Evolutionary conservation across 2,329 filamentous ascomycete species (phyloP).

Genomic region (Cryphonectria parasitica): DNA sequence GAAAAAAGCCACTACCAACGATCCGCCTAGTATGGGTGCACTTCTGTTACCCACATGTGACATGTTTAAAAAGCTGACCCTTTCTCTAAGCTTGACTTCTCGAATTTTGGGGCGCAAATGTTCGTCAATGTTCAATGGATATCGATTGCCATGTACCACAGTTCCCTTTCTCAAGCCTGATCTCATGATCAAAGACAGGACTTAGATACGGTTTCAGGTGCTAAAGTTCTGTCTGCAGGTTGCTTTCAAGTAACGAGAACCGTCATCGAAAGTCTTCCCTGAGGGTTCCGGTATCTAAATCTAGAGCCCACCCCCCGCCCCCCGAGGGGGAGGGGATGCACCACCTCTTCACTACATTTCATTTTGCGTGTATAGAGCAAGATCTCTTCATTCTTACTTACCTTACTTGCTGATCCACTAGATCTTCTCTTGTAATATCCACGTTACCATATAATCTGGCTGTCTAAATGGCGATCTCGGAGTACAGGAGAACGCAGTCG

Average conservation of each 20-base stretch:
- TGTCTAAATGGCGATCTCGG: too few relatives aligned
- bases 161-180: background rate
- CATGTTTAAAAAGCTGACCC: background rate
- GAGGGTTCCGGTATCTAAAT: background rate
- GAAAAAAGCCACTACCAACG: background rate
- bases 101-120: background rate
- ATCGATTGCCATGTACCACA: background rate
- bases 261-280: background rate
- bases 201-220: background rate
- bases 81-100: background rate
- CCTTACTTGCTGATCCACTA: background rate
- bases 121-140: background rate
- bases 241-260: background rate
- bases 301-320: constrained; percentile 5
- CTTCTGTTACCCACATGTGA: constrained; percentile 20
- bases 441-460: background rate
- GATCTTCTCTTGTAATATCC: background rate
- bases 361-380: background rate
- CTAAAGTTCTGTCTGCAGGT: background rate
- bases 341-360: background rate
- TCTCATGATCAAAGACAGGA: background rate
- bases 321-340: too few relatives aligned
- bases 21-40: background rate
- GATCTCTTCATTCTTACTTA: background rate
- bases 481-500: background rate